Evolutionary conservation across 306 rosid genomes (phyloP).

Genomic region (Potentilla sterilis): DNA sequence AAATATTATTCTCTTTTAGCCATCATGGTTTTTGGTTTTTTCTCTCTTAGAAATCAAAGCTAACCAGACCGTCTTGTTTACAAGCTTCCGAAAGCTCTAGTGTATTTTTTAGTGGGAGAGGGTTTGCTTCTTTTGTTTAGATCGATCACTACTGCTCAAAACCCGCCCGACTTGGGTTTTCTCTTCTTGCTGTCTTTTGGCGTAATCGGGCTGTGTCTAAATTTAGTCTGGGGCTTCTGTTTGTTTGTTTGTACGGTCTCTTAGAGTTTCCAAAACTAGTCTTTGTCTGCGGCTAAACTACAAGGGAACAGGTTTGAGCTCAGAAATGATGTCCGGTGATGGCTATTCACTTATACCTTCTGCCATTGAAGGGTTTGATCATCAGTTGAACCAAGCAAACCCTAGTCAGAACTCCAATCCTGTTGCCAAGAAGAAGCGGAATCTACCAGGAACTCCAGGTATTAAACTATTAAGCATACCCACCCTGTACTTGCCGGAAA

Average conservation of each 20-base stretch:
- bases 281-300: slow-evolving; percentile 31
- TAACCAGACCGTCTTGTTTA: slow-evolving; percentile 38
- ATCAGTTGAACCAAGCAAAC: slow-evolving; percentile 46
- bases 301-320: slow-evolving; percentile 18
- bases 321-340: slow-evolving; percentile 48
- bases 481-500: background rate
- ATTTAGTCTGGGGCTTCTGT: slow-evolving; percentile 29
- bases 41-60: slow-evolving; percentile 50
- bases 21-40: slow-evolving; percentile 59
- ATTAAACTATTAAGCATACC: background rate
- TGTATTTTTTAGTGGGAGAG: slow-evolving; percentile 31
- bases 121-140: slow-evolving; percentile 8
- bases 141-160: slow-evolving; percentile 30
- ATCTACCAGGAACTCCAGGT: slow-evolving; percentile 96
- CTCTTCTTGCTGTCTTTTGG: slow-evolving; percentile 62
- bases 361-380: slow-evolving; percentile 51
- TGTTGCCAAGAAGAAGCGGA: slow-evolving; percentile 70
- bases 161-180: slow-evolving; percentile 46
- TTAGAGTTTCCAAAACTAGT: slow-evolving; percentile 43
- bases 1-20: slow-evolving; percentile 35
- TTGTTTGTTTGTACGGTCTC: slow-evolving; percentile 29
- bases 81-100: slow-evolving; percentile 31
- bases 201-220: slow-evolving; percentile 36
- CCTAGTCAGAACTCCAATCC: slow-evolving; percentile 65
- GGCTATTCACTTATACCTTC: slow-evolving; percentile 58